These are phyloP conservation scores for Kockovaella imperatae DNA, from an alignment of 768 basidiomycete species.

Conservation along the genomic window DNA sequence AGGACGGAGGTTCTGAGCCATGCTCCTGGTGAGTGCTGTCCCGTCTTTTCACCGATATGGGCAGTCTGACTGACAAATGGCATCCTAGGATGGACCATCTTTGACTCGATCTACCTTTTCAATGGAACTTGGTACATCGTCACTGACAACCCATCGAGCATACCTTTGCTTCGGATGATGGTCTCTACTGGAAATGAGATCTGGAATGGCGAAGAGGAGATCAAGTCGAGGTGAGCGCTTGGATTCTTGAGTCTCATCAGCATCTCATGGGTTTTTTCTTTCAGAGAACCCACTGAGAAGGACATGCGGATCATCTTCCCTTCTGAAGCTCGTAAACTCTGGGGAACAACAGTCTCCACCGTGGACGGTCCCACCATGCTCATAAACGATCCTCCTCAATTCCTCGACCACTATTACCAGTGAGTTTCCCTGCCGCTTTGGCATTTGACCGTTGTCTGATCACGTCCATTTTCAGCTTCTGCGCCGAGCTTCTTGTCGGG, in stretches of 20 bases:
- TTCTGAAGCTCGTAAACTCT: slow-evolving; percentile 58
- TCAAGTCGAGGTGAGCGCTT: slow-evolving; percentile 45
- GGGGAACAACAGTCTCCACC: slow-evolving; percentile 63
- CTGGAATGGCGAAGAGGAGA: slow-evolving; percentile 53
- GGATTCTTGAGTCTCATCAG: too few relatives aligned
- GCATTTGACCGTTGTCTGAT: neutral
- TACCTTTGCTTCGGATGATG: slow-evolving; percentile 63
- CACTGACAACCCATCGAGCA: slow-evolving; percentile 57
- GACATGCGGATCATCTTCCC: slow-evolving; percentile 71
- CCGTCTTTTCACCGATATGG: neutral
- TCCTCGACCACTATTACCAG: slow-evolving; percentile 84
- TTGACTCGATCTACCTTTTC: slow-evolving; percentile 70
- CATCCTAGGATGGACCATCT: slow-evolving; percentile 86
- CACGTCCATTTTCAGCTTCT: slow-evolving; percentile 52
- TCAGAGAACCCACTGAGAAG: slow-evolving; percentile 62
- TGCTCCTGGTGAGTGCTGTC: slow-evolving; percentile 55
- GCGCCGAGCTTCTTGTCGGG: slow-evolving; percentile 84
- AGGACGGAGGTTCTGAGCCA: slow-evolving; percentile 64
- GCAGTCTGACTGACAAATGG: slow-evolving; percentile 2
- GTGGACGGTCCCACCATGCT: slow-evolving; percentile 78
- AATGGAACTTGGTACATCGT: slow-evolving; percentile 80
- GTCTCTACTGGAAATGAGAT: slow-evolving; percentile 63
- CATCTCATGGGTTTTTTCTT: too few relatives aligned
- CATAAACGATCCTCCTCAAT: slow-evolving; percentile 78
- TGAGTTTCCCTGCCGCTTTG: slow-evolving; percentile 7